Conservation (phyloP, 2,329 filamentous ascomycete species). For the Lecanicillium sp. region DNA sequence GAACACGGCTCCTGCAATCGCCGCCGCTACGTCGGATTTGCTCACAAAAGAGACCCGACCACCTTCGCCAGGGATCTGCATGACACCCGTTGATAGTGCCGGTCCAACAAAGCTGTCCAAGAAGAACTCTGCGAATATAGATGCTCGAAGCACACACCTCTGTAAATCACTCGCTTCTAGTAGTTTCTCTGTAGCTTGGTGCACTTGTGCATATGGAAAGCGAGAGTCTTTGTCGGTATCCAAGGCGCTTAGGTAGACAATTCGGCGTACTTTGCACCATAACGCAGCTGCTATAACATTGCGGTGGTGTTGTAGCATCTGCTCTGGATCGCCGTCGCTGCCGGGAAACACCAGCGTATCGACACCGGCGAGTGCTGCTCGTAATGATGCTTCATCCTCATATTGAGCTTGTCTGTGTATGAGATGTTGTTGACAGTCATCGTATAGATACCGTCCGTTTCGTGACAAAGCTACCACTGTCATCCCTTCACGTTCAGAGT, state of each 20-base stretch:
- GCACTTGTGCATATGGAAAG: not conserved
- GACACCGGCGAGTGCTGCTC: not conserved
- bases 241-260: constrained; percentile 1
- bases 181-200: not conserved
- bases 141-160: not conserved
- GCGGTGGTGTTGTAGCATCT: constrained; percentile 1
- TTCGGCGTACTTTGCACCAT: not conserved
- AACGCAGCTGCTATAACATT: not conserved
- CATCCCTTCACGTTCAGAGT: too few relatives aligned
- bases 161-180: not conserved
- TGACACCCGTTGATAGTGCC: not conserved
- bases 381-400: not conserved
- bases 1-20: not conserved
- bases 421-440: too few relatives aligned
- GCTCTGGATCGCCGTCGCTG: constrained; percentile 1
- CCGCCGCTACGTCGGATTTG: not conserved
- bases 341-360: constrained; percentile 1
- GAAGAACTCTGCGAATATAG: constrained; percentile 4
- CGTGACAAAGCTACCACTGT: too few relatives aligned
- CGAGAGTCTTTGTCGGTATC: not conserved
- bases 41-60: constrained; percentile 3
- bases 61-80: not conserved
- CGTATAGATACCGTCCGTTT: too few relatives aligned
- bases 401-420: not conserved
- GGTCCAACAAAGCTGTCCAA: not conserved